Percentiles rank a stretch among this genome's conserved stretches.
These are phyloP conservation scores for Trebouxia sp. DNA, from an alignment of 139 green algal species.

Conservation along the genomic window DNA sequence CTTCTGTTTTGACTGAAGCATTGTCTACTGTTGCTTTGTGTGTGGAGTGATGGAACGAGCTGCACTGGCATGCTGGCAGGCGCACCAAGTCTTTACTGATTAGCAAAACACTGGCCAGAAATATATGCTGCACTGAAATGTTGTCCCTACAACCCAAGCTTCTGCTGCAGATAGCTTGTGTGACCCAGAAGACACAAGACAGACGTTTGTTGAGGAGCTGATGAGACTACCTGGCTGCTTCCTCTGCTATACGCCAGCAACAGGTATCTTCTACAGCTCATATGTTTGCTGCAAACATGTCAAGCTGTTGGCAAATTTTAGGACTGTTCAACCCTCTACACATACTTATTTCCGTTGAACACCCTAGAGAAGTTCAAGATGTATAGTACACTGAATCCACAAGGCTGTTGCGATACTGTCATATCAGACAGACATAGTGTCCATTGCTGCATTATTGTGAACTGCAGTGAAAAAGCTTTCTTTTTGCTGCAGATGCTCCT, in stretches of 20 bases:
- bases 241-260: constrained; percentile 94
- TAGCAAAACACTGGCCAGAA: no score
- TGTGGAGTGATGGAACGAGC: no score
- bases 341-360: no score
- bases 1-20: no score
- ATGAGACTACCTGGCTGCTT: constrained; percentile 91
- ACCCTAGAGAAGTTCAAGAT: no score
- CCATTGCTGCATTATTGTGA: neutral
- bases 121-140: no score
- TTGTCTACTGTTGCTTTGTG: no score
- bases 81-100: no score
- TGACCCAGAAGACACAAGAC: constrained; percentile 72
- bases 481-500: constrained; percentile 63
- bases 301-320: no score
- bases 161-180: constrained; percentile 57
- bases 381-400: no score
- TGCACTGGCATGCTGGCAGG: no score
- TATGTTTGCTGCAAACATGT: neutral
- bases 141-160: constrained; percentile 46
- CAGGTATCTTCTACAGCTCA: neutral
- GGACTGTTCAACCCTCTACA: no score
- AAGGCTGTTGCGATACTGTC: neutral
- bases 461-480: neutral
- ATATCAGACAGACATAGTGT: neutral
- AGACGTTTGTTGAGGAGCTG: constrained; percentile 82